Percentiles rank a stretch among this genome's conserved stretches.
Evolutionary conservation across 169 alveolate genomes (phyloP).

Genomic region (Ichthyophthirius multifiliis): DNA sequence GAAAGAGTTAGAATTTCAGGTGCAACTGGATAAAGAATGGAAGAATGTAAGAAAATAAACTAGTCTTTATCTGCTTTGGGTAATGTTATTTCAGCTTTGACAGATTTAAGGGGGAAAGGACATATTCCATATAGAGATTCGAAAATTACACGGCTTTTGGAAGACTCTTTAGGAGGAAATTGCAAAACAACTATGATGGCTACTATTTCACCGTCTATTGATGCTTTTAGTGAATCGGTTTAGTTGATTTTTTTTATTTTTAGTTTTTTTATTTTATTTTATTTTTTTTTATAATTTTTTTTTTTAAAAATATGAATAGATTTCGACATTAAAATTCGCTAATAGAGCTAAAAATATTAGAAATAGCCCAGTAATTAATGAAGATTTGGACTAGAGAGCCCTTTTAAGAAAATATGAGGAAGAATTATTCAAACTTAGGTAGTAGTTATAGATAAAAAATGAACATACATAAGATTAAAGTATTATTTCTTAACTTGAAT

Average conservation of each 20-base stretch:
- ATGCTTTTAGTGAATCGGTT: constrained; percentile 86
- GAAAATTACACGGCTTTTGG: constrained; percentile 79
- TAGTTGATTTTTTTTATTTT: too few relatives aligned
- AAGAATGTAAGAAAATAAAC: constrained; percentile 86
- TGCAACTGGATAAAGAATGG: constrained; percentile 87
- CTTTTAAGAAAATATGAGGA: constrained; percentile 79
- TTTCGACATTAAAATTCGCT: constrained; percentile 88
- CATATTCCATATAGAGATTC: constrained; percentile 86
- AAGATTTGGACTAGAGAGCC: constrained; percentile 79
- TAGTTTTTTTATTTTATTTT: too few relatives aligned
- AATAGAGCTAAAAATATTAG: constrained; percentile 90
- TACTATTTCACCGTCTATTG: constrained; percentile 82
- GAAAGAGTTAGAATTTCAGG: constrained; percentile 87
- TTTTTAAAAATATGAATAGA: not conserved
- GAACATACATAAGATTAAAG: constrained; percentile 38
- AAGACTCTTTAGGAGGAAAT: constrained; percentile 88
- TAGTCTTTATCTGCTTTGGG: constrained; percentile 85
- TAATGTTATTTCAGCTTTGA: constrained; percentile 83
- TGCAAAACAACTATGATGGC: constrained; percentile 86
- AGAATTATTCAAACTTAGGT: constrained; percentile 73
- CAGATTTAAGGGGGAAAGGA: constrained; percentile 68
- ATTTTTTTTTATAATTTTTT: too few relatives aligned
- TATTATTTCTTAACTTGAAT: constrained; percentile 65
- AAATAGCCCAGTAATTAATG: constrained; percentile 75
- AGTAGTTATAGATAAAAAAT: constrained; percentile 67